phyloP scores from a whole-genome alignment of 164 flowering plant genomes.

The Magnolia sinica region DNA sequence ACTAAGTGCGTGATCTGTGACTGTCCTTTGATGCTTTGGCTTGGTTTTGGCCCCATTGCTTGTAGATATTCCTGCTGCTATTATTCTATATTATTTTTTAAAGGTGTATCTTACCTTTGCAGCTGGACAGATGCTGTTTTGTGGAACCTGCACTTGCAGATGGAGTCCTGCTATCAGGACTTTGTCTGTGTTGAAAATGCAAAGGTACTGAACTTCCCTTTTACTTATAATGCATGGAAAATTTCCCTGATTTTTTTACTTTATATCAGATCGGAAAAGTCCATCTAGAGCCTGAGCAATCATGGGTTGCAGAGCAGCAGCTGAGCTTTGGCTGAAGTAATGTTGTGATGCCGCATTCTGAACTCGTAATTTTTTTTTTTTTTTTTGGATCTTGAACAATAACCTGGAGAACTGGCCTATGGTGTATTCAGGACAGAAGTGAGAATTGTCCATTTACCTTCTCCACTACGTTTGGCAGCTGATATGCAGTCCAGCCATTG shows the following conservation, averaged over 20 bases:
- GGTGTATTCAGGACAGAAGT: neutral
- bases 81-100: neutral
- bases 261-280: conserved; percentile 23
- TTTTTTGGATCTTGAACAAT: neutral
- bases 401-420: neutral
- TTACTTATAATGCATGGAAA: neutral
- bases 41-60: neutral
- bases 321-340: conserved; percentile 20
- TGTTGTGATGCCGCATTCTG: conserved; percentile 1
- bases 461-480: neutral
- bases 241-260: neutral
- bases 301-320: conserved; percentile 36
- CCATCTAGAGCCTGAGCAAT: conserved; percentile 27
- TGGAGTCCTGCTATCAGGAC: conserved; percentile 88
- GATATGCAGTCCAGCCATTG: neutral
- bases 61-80: neutral
- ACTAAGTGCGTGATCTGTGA: conserved; percentile 45
- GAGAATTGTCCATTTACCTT: neutral
- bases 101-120: conserved; percentile 14
- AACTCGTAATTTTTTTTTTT: neutral
- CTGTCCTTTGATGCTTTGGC: neutral
- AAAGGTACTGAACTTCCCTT: conserved; percentile 45
- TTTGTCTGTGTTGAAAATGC: conserved; percentile 98
- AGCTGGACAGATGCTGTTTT: conserved; percentile 95
- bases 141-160: conserved; percentile 83